Evolutionary conservation across 2,329 filamentous ascomycete species (phyloP).

Genomic region (Daldinia eschscholtzii): DNA sequence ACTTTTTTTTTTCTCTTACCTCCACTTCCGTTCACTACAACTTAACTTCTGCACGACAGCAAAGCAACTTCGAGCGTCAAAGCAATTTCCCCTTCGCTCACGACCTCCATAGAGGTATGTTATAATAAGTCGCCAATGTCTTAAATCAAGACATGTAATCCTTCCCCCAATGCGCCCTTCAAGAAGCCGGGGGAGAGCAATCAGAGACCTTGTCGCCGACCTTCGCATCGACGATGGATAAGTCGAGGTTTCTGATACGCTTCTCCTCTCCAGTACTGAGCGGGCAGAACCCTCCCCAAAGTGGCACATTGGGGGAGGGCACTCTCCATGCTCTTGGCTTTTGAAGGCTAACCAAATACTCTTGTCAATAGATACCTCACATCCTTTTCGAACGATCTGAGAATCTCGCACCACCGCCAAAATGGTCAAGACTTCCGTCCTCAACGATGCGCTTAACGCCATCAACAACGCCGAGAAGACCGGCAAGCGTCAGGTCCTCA

Average conservation of each 20-base stretch:
- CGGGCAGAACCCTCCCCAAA: conserved; percentile 76
- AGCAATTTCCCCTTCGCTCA: conserved; percentile 36
- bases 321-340: conserved; percentile 76
- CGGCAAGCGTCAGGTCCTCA: conserved; percentile 99
- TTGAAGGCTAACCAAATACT: conserved; percentile 70
- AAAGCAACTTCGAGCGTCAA: conserved; percentile 47
- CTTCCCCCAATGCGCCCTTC: conserved; percentile 53
- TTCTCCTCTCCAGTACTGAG: conserved; percentile 73
- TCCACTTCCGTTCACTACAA: conserved; percentile 36
- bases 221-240: conserved; percentile 39
- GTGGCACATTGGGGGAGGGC: conserved; percentile 64
- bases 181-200: conserved; percentile 73
- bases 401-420: conserved; percentile 84
- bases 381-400: conserved; percentile 73
- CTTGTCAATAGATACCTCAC: conserved; percentile 72
- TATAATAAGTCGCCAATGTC: conserved; percentile 49
- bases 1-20: conserved; percentile 24
- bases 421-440: conserved; percentile 99
- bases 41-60: conserved; percentile 46
- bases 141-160: conserved; percentile 47
- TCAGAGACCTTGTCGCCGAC: conserved; percentile 57
- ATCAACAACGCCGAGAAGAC: conserved; percentile 99
- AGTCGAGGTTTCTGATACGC: conserved; percentile 65
- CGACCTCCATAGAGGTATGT: conserved; percentile 61
- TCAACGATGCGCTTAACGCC: conserved; percentile 98